Conservation (phyloP, 768 basidiomycete genomes). For the Termitomyces sp. region DNA sequence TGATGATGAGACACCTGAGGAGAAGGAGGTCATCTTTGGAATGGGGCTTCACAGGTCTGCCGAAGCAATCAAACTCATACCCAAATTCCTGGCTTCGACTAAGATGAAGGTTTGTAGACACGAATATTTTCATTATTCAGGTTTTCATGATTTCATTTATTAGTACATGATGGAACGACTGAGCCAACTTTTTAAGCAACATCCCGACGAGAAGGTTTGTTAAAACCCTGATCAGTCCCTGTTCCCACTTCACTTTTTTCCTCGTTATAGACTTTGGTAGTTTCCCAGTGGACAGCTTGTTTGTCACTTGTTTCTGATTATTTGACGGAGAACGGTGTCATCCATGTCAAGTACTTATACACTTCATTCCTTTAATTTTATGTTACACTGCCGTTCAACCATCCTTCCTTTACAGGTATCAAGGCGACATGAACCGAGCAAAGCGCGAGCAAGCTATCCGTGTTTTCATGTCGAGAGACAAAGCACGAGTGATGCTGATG, state of each 20-base stretch:
- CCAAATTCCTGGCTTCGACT: conserved; percentile 59
- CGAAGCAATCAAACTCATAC: conserved; percentile 38
- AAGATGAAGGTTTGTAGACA: conserved; percentile 59
- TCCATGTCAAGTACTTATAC: conserved; percentile 45
- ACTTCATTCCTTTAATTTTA: background rate
- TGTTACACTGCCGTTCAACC: background rate
- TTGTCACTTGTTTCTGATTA: conserved; percentile 60
- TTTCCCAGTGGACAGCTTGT: conserved; percentile 69
- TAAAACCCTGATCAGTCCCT: background rate
- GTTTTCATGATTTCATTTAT: conserved; percentile 12
- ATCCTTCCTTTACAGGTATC: conserved; percentile 33
- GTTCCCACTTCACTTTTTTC: conserved; percentile 2
- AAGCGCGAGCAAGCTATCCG: conserved; percentile 51
- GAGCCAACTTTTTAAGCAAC: conserved; percentile 32
- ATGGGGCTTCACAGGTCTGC: conserved; percentile 19
- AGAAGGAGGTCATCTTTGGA: conserved; percentile 36
- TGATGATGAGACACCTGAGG: conserved; percentile 37
- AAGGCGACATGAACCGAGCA: conserved; percentile 50
- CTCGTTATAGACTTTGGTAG: conserved; percentile 43
- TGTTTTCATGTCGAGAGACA: conserved; percentile 56
- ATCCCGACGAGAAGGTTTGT: conserved; percentile 57
- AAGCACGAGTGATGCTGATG: conserved; percentile 56
- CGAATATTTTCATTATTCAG: background rate
- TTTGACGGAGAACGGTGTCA: conserved; percentile 43
- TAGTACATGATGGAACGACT: conserved; percentile 60